These are phyloP conservation scores for Mycena latifolia DNA, from an alignment of 768 basidiomycete genomes.

Conservation along the genomic window DNA sequence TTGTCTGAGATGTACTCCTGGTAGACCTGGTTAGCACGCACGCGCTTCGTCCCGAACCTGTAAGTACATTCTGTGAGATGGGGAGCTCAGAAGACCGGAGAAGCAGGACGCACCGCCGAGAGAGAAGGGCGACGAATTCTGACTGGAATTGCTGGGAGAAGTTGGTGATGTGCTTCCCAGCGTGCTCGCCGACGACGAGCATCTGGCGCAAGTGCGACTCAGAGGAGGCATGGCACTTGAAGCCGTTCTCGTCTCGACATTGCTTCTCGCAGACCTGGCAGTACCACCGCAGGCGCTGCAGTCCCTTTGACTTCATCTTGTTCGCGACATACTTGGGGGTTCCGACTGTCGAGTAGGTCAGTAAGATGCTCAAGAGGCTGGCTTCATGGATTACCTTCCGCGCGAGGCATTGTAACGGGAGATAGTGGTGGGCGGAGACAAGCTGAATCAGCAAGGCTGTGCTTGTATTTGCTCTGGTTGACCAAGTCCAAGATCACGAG, in stretches of 20 bases:
- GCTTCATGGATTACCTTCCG: conserved; percentile 68
- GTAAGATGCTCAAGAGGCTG: not conserved
- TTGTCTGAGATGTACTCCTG: conserved; percentile 98
- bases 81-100: conserved; percentile 1
- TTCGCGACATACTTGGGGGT: conserved; percentile 93
- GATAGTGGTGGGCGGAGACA: conserved; percentile 16
- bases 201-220: conserved; percentile 96
- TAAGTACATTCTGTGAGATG: conserved; percentile 3
- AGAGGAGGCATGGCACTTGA: conserved; percentile 93
- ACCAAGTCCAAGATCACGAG: too few relatives aligned
- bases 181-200: conserved; percentile 96
- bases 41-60: conserved; percentile 94
- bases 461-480: not conserved
- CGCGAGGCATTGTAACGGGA: conserved; percentile 74
- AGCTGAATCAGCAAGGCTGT: conserved; percentile 37
- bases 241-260: conserved; percentile 98
- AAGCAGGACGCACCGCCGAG: conserved; percentile 70
- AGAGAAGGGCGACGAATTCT: conserved; percentile 92
- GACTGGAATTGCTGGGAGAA: conserved; percentile 92
- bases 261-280: conserved; percentile 99
- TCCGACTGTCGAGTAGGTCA: conserved; percentile 64
- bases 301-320: conserved; percentile 97
- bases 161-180: conserved; percentile 91
- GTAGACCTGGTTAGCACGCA: conserved; percentile 94
- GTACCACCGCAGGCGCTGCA: conserved; percentile 97